Base-by-base conservation (phyloP, 1,139 yeast genomes). In the Zygosaccharomyces sapae region DNA sequence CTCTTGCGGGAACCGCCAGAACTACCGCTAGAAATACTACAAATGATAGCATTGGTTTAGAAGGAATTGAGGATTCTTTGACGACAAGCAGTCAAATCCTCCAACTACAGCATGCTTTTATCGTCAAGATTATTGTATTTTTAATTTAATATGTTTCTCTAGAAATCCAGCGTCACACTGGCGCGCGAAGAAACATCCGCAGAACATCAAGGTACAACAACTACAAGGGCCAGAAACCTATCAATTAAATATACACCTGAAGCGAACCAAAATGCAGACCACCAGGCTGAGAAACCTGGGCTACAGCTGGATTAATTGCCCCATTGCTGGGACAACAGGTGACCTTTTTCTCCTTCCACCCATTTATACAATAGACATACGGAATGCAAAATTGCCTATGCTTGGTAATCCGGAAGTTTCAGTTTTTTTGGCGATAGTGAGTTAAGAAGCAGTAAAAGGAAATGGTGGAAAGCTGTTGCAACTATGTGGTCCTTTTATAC, bases 371-470 rank as follows among this genome's bases (percentile, higher is more conserved):
- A 34, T 31, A 43, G 61, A 59, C 62, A 58, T 58, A 55, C 52
- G 53, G 62, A 53, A 50, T 53, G 44, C 47, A 43, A 43, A 41
- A 33, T 31, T 56, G 61, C 56, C 61, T 47, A 47, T 57, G 63
- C 63, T 46, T 60, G 64, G 64, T 60, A 60, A 52, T 60, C 63
- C 64, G 56, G 60, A 60, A 60, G 64, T 51, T 45, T 54, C 52
- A 54, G 55, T 22, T 55, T 56, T 38, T 38, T 38, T 37, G 40
- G 34, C 34, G 41, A 38, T 38, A 25, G 41, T 1, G 34, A 16
- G 34, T 25, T 18, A 25, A 38, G 24, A 38, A 9, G 10, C n/a
- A 4, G 12, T 12, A 18, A 13, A 20, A 24, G 40, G n/a, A 37
- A 37, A 24, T n/a, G 9, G 12, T 3, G 2, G 7, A 25, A 9